Evolutionary conservation across 202 grass and related monocot genomes (phyloP).

Genomic region (Zizania palustris): DNA sequence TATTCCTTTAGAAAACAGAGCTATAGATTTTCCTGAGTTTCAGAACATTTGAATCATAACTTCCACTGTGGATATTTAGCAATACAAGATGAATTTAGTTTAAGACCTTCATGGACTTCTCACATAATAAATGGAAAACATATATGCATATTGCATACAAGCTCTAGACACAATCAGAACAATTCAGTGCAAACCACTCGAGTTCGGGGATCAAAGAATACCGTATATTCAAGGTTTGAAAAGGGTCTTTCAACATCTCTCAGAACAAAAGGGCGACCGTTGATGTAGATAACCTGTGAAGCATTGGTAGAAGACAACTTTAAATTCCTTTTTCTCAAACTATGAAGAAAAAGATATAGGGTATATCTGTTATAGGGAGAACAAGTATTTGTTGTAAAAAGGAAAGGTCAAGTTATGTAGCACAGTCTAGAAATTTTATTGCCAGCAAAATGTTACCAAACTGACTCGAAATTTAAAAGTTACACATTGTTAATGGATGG

Average conservation of each 20-base stretch:
- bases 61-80: conserved; percentile 6
- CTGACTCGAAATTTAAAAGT: conserved; percentile 23
- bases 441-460: conserved; percentile 14
- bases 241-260: conserved; percentile 97
- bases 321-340: conserved; percentile 14
- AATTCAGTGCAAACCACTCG: conserved; percentile 29
- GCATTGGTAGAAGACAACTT: conserved; percentile 40
- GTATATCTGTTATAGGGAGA: conserved; percentile 23
- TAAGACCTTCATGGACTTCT: conserved; percentile 14
- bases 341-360: conserved; percentile 38
- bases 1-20: conserved; percentile 32
- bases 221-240: conserved; percentile 99
- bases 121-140: neutral
- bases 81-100: neutral
- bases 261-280: conserved; percentile 85
- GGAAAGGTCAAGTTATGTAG: neutral
- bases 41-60: conserved; percentile 20
- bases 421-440: no score
- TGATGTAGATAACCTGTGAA: conserved; percentile 94
- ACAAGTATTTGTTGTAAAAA: neutral
- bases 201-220: conserved; percentile 50
- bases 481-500: conserved; percentile 19
- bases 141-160: neutral
- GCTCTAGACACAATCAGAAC: conserved; percentile 19
- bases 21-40: conserved; percentile 19